These are phyloP conservation scores for Agrocybe chaxingu DNA, from an alignment of 768 basidiomycete genomes.

Conservation along the genomic window DNA sequence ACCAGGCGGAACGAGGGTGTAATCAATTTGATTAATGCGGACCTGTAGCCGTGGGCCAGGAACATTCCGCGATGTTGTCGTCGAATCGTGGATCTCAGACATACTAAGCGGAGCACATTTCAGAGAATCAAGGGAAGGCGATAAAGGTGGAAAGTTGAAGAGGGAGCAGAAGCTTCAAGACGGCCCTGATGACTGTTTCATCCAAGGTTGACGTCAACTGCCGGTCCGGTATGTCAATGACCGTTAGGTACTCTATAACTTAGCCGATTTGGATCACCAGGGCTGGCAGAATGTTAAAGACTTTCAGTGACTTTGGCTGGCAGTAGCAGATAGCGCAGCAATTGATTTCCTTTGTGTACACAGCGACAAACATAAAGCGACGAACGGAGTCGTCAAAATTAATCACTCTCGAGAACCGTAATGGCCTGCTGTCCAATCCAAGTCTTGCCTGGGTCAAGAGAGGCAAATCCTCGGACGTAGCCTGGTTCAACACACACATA, in stretches of 20 bases:
- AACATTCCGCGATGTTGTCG: background rate
- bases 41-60: conserved; percentile 29
- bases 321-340: too few relatives aligned
- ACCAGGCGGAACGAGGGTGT: conserved; percentile 55
- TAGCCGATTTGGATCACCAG: too few relatives aligned
- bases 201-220: too few relatives aligned
- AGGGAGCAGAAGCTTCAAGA: too few relatives aligned
- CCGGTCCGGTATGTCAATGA: too few relatives aligned
- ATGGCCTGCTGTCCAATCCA: conserved; percentile 81
- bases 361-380: background rate
- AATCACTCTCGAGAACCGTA: conserved; percentile 35
- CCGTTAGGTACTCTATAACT: too few relatives aligned
- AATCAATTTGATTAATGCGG: conserved; percentile 60
- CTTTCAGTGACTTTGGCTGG: too few relatives aligned
- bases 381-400: conserved; percentile 17
- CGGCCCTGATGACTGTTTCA: too few relatives aligned
- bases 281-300: too few relatives aligned
- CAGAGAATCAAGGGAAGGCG: background rate
- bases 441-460: conserved; percentile 56
- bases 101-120: background rate
- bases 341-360: too few relatives aligned
- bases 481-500: conserved; percentile 95
- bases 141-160: too few relatives aligned
- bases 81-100: background rate
- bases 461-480: conserved; percentile 68